Percentiles rank a stretch among this genome's conserved stretches.
Evolutionary conservation across 1,284 basidiomycete species (phyloP).

Genomic region (Exsudoporus floridanus): DNA sequence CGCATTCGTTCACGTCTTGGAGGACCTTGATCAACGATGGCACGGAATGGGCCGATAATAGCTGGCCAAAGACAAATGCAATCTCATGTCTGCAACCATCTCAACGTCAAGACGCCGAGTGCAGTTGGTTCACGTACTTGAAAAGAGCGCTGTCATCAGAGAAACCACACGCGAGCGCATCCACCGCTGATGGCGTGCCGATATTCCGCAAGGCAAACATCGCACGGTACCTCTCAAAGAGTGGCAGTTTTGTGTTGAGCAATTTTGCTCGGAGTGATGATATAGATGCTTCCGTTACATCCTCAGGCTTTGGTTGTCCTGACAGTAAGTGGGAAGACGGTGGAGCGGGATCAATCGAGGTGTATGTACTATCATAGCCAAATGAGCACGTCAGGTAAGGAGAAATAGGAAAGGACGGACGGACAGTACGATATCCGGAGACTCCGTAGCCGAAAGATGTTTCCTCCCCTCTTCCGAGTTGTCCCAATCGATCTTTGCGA

Average conservation of each 20-base stretch:
- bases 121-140: slow-evolving; percentile 56
- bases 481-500: slow-evolving; percentile 95
- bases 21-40: slow-evolving; percentile 83
- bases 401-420: slow-evolving; percentile 15
- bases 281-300: slow-evolving; percentile 50
- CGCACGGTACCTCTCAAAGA: slow-evolving; percentile 95
- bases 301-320: slow-evolving; percentile 50
- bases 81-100: slow-evolving; percentile 80
- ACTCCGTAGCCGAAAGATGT: slow-evolving; percentile 37
- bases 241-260: slow-evolving; percentile 66
- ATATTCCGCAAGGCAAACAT: slow-evolving; percentile 98
- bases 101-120: neutral
- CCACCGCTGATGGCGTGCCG: slow-evolving; percentile 77
- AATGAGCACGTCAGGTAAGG: slow-evolving; percentile 26
- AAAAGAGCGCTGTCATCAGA: slow-evolving; percentile 85
- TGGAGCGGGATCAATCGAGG: slow-evolving; percentile 96
- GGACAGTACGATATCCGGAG: slow-evolving; percentile 39
- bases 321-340: slow-evolving; percentile 62
- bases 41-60: slow-evolving; percentile 87
- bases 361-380: slow-evolving; percentile 48
- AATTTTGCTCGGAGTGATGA: slow-evolving; percentile 62
- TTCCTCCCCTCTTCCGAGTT: slow-evolving; percentile 69
- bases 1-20: slow-evolving; percentile 72
- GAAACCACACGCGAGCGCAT: slow-evolving; percentile 91
- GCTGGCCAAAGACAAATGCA: slow-evolving; percentile 97